Base-by-base conservation (phyloP, 83 land plant species). In the Diphasiastrum complanatum region DNA sequence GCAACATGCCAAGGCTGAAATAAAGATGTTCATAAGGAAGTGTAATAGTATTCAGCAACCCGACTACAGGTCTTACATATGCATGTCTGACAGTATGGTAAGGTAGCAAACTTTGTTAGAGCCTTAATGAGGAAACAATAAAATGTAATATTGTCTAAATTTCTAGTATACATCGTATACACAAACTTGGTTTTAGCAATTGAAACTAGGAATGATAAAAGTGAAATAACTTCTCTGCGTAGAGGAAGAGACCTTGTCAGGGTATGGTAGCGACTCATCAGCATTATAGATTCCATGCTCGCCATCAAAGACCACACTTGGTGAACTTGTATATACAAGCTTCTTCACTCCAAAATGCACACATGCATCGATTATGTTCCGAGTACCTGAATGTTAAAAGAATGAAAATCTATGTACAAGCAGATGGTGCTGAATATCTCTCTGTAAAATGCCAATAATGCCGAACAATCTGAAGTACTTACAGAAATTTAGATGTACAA, bases 291-390 rank as follows among this genome's bases (percentile, higher is more conserved):
- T 79, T 29, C 79, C 75, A 69, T 82, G 78, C 40, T 84, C 70
- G 27, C 93, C 93, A 60, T 91, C 95, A 77, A 87, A 91, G 19
- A 91, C 87, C 47, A 85, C 82, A 75, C 97, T 91, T 5, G 97
- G 87, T 36, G 97, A 87, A 71, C 95, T 87, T 20, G 97, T 91
- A 48, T 87, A 80, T 0, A 91, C 75, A 20, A 91, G 85, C 71
- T 87, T 82, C 65, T 77, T 78, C 27, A 91, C 90, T 28, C 92
- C 87, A 33, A 68, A 75, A 35, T 80, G 78, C 45, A 76, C 29
- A 57, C 97, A 91, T 6, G 90, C 85, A 65, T 73, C 85, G 60
- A 91, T 85, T 1, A 91, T 80, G 74, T 91, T 91, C 64, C 84
- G 70, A 4, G 97, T 87, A 14, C 97, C 97, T 81, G 69, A 26